Base-by-base conservation (phyloP, 2,329 filamentous ascomycete species). In the Aureobasidium leucospermi region DNA sequence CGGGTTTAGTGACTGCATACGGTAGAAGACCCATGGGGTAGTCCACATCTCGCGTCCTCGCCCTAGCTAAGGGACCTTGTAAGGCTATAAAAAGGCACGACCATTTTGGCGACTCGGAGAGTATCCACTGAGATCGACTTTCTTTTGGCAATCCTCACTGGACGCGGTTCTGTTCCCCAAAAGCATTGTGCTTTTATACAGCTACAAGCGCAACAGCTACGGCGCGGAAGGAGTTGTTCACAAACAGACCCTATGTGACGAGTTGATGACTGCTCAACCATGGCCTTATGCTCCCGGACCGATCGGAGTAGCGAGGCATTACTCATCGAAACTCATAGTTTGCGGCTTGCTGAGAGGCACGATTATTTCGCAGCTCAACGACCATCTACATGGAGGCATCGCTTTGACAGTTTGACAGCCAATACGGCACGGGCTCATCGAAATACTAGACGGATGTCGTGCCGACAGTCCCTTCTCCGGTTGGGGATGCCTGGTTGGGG, bases 401-500 rank as follows among this genome's bases (percentile, higher is more conserved):
- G 13, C 42, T 38, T 23, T 31, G 23, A 23, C 23, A 23, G 23
- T 3, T 7, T 15, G 23, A 16, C 29, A 43, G 19, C 15, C 39
- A 19, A 38, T 16, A 45, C 43, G 42, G 55, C 55, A 47, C 55
- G 43, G 55, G 48, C 43, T 39, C 43, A 13, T 39, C 8, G 23
- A 23, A 23, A 48, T 28, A 16, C 34, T 34, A 41, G n/a, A 39
- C 55, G 55, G 55, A 39, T 23, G 16, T 39, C 42, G 19, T 46
- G 31, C 52, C 52, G 52, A 29, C 16, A 46, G 42, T 8, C 31
- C 16, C 28, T 55, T 11, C 41, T 46, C 52, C 55, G 55, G 55
- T 58, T 58, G 55, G 55, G 55, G 55, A 19, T 58, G 32, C 55
- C 34, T 48, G 42, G 42, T 48, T 47, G 55, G 47, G 47, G 47